Conservation (phyloP, 257 asterid genomes). For the Nicotiana tabacum region DNA sequence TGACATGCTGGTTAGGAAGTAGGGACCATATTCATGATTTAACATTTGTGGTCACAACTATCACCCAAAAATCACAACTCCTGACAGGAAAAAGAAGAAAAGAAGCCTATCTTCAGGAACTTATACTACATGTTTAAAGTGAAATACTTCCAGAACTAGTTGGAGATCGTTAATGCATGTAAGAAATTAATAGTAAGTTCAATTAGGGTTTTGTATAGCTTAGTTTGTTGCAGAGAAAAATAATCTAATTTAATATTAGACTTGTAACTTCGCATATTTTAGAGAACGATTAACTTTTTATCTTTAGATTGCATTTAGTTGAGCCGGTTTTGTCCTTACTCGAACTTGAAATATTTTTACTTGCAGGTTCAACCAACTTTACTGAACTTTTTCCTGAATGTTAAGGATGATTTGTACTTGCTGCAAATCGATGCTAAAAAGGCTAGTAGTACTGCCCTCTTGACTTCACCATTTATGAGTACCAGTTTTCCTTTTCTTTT, state of each 20-base stretch:
- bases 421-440: constrained; percentile 65
- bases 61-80: background rate
- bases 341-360: constrained; percentile 6
- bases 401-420: constrained; percentile 54
- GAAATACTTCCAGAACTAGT: background rate
- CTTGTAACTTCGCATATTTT: background rate
- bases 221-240: background rate
- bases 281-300: background rate
- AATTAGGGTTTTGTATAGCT: background rate
- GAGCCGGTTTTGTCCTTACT: background rate
- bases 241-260: background rate
- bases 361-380: constrained; percentile 71
- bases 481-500: background rate
- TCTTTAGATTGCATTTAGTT: background rate
- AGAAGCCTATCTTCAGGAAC: background rate
- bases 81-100: background rate
- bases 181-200: background rate
- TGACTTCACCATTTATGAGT: constrained; percentile 3
- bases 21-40: background rate
- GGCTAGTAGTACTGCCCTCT: constrained; percentile 22
- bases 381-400: constrained; percentile 50
- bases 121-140: background rate
- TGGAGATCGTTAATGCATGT: background rate
- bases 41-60: background rate
- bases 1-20: background rate